Conservation (phyloP, 2,329 filamentous ascomycete species). For the Sphaerostilbella broomeana region DNA sequence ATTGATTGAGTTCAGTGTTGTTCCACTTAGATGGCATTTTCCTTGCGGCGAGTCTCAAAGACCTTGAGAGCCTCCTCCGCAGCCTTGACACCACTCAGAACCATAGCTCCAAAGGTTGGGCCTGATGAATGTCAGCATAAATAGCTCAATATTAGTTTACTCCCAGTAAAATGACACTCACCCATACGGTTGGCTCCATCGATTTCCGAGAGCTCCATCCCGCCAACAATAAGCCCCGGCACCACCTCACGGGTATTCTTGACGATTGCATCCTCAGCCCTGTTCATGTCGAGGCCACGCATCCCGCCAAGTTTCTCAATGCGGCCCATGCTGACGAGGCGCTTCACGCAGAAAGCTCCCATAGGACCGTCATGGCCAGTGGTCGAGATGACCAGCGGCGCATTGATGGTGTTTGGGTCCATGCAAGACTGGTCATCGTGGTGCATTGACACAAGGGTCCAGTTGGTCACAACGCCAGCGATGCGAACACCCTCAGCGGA, state of each 20-base stretch:
- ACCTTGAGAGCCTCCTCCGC: constrained; percentile 78
- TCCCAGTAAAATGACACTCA: constrained; percentile 15
- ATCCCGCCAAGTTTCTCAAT: constrained; percentile 83
- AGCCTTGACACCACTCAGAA: constrained; percentile 78
- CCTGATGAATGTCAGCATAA: constrained; percentile 24
- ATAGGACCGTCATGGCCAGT: constrained; percentile 89
- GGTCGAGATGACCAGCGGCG: constrained; percentile 79
- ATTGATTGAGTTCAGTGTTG: too few species aligned
- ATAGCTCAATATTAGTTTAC: too few species aligned
- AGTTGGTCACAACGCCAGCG: constrained; percentile 90
- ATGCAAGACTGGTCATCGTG: constrained; percentile 90
- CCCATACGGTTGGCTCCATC: constrained; percentile 91
- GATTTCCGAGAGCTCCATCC: constrained; percentile 88
- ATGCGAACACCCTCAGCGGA: constrained; percentile 55
- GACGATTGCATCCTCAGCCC: constrained; percentile 87
- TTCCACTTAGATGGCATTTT: constrained; percentile 48
- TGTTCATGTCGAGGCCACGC: constrained; percentile 89
- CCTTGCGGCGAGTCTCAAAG: constrained; percentile 68
- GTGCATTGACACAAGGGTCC: constrained; percentile 84
- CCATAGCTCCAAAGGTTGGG: constrained; percentile 86
- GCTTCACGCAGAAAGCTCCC: constrained; percentile 85
- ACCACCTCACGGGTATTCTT: constrained; percentile 85
- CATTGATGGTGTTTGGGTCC: constrained; percentile 96
- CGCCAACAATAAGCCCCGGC: constrained; percentile 83
- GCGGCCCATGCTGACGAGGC: constrained; percentile 80